phyloP scores from a whole-genome alignment of 805 yeast species.

The Yarrowia porcina region DNA sequence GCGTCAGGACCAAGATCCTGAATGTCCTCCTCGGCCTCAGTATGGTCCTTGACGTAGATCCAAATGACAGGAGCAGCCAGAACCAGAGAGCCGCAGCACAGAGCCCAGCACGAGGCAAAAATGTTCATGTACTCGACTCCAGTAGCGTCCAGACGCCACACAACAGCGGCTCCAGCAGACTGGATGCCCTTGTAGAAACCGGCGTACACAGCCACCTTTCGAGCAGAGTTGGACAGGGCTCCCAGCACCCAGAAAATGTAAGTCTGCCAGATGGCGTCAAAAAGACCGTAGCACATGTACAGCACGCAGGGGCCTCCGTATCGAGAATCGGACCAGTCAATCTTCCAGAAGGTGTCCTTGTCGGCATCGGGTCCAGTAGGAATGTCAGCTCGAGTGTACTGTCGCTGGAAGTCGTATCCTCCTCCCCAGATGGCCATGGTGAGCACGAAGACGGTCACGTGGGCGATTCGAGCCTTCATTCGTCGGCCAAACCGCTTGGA shows the following conservation, averaged over 20 bases:
- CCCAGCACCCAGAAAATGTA: slow-evolving; percentile 59
- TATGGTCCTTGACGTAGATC: slow-evolving; percentile 46
- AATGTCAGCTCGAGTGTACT: slow-evolving; percentile 24
- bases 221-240: slow-evolving; percentile 54
- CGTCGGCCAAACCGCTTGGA: slow-evolving; percentile 43
- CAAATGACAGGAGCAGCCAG: slow-evolving; percentile 49
- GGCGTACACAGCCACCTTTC: slow-evolving; percentile 54
- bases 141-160: slow-evolving; percentile 55
- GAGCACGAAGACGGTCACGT: slow-evolving; percentile 41
- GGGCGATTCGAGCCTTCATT: slow-evolving; percentile 49
- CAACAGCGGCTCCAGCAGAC: slow-evolving; percentile 60
- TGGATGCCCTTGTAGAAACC: slow-evolving; percentile 64
- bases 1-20: slow-evolving; percentile 6
- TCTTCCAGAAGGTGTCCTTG: slow-evolving; percentile 29
- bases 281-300: slow-evolving; percentile 59
- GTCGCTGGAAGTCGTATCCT: slow-evolving; percentile 35
- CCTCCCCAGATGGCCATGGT: slow-evolving; percentile 46
- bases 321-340: slow-evolving; percentile 47
- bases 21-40: slow-evolving; percentile 36
- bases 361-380: slow-evolving; percentile 10
- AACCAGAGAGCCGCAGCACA: slow-evolving; percentile 48
- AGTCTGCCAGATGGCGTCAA: slow-evolving; percentile 59
- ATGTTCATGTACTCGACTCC: slow-evolving; percentile 41
- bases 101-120: slow-evolving; percentile 53
- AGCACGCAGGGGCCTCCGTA: slow-evolving; percentile 61